Base-by-base conservation (phyloP, 352 stramenopile species). In the Globisporangium heterothallicum region DNA sequence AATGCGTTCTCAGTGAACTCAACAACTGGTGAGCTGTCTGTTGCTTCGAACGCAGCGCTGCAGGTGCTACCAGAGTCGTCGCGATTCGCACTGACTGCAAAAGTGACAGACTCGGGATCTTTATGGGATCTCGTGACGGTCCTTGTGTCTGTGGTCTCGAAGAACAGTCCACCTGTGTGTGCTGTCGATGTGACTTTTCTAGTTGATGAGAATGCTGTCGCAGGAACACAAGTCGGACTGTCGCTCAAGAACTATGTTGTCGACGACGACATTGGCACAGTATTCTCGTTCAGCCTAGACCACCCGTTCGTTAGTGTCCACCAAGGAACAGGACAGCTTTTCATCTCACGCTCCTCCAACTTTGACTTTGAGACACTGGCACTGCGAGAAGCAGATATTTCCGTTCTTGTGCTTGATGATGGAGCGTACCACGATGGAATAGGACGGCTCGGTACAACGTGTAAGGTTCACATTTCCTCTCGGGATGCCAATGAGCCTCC, bases 371-470 rank as follows among this genome's bases (percentile, higher is more conserved):
- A 56, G 18, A 24, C 38, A 14, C 3, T 14, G 30, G 21, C 25
- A 7, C 14, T 51, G 5, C 58, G 46, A 7, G 26, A 36, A 2
- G 49, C 59, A 6, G 51, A 36, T 38, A 55, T 53, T 8, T 59
- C 24, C 32, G 51, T 74, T n/a, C 30, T 63, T 6, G 61, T 70
- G 4, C 48, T 30, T 2, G 65, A 74, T 54, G 61, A 74, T 26
- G 65, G 65, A 14, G 50, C 55, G 6, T 61, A 61, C n/a, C 65
- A 74, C 30, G 53, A 68, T 21, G 58, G 59, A 3, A 21, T 68
- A 9, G 41, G 36, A 1, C 61, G 61, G 2, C 42, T 74, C 3
- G 60, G 54, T 42, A 66, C 65, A 4, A 64, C 50, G 16, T 74
- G 65, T 29, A 38, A 32, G 7, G 38, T 74, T 13, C 43, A 38